phyloP scores from a whole-genome alignment of 2,329 filamentous ascomycete species.

The Fusarium nisikadoi region DNA sequence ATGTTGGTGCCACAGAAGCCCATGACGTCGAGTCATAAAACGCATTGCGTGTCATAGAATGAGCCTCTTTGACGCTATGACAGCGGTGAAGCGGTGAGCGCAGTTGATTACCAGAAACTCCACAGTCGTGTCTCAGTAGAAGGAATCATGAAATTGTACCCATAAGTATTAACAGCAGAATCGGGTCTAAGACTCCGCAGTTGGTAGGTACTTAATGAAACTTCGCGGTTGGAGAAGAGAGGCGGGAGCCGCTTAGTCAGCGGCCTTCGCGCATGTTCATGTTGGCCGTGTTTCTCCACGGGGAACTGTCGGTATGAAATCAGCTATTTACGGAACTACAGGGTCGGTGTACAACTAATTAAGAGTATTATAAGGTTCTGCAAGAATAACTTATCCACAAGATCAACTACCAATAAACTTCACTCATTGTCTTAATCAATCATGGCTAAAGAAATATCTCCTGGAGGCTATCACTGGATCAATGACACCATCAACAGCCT shows the following conservation, averaged over 20 bases:
- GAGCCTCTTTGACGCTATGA: neutral
- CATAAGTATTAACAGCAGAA: neutral
- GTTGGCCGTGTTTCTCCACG: neutral
- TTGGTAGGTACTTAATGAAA: neutral
- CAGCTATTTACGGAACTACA: neutral
- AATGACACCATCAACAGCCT: neutral
- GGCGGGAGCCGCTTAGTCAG: neutral
- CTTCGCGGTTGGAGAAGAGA: neutral
- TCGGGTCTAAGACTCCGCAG: neutral
- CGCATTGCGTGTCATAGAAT: neutral
- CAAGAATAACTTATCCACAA: neutral
- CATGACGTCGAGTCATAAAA: neutral
- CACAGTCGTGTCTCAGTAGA: neutral
- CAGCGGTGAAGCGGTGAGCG: neutral
- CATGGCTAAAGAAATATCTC: neutral
- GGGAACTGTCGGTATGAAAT: neutral
- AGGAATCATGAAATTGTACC: neutral
- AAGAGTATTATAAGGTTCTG: no score
- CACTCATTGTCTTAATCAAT: neutral
- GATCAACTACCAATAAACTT: neutral
- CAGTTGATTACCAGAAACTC: accelerated
- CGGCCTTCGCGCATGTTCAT: neutral
- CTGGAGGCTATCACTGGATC: slow-evolving; percentile 2
- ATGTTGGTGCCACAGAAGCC: neutral
- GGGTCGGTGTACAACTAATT: no score